Evolutionary conservation across 1,139 yeast species (phyloP), one percentile per base, ranked within the genome.

Genomic region (Arxiozyma bovina): DNA sequence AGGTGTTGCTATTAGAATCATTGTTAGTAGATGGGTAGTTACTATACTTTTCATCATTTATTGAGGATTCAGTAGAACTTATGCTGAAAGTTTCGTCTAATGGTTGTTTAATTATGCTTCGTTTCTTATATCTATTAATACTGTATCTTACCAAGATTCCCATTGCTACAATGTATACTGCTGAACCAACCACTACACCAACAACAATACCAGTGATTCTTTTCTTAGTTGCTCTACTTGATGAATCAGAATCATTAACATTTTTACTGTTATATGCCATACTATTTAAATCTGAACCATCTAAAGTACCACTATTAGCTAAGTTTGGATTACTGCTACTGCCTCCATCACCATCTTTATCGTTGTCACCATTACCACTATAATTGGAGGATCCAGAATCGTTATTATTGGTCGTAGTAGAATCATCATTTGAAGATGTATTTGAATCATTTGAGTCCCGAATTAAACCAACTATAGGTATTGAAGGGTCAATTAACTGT

Each of bases 111-210:
- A 56, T 57, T 22, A 55, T 50, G 11, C 52, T 34, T 47, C 45
- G 49, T 22, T 51, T 56, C 44, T 52, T 53, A 56, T 55, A 61
- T 61, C 72, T 73, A 67, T 64, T 62, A 54, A 72, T 70, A 60
- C 71, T 72, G 52, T 67, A 66, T 60, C 71, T 68, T 45, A 76
- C 72, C 54, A 67, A 65, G 27, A 71, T 63, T 27, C 72, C 61
- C 77, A 85, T 76, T 46, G 80, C 72, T 1, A 79, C 72, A 67
- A 84, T 72, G 68, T 83, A 85, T 27, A 78, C 67, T 7, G 77
- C 73, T 55, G 83, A 80, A 54, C 91, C 93, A 30, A 79, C 78
- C 25, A 83, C 80, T n/a, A 87, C 80, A 55, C 90, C 90, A 51
- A 84, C 73, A 30, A 85, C 77, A 41, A 83, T 74, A 42, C 85